Evolutionary conservation across 176 grass and related monocot genomes (phyloP), one percentile per base, ranked within the genome.

Genomic region (Miscanthus lutarioriparius): DNA sequence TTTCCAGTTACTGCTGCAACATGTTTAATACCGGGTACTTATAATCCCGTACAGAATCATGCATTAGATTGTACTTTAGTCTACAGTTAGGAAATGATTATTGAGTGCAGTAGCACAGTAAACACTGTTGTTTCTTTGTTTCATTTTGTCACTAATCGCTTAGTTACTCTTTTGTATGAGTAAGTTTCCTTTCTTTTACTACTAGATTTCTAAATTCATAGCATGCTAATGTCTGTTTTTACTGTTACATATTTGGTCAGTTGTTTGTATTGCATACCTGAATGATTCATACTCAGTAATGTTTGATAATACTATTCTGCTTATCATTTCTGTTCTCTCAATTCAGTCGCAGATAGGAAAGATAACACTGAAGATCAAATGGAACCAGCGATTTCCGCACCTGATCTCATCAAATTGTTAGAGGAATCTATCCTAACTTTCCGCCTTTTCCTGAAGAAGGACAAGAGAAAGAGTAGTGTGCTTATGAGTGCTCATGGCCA

Each of bases 341-440:
- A 67, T 83, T 88, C 86, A 93, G 96, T 88, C 74, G 58, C 86
- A 35, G 89, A 92, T 74, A 82, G 53, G 53, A 88, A 84, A 44
- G 84, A 89, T 61, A 88, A 77, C 80, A 39, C 64, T 78, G 83
- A 90, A 74, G 81, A 91, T 11, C 75, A 91, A 58, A 72, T 74
- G 79, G 96, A 91, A 61, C 64, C 83, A 19, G 59, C 89, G 48
- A 85, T 94, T 77, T 82, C 76, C 2, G 91, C 96, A 49, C 27
- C 91, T 70, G 89, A 99, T 63, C 89, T 99, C 22, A 75, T 96
- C 39, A 99, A 91, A 83, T 74, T 91, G 84, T 66, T 99, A 40
- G 93, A 96, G 86, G 96, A 99, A 26, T 99, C 78, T 14, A 96
- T 99, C 83, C 72, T 99, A 70, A 94, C 96, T 74, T 96, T 99